A percentile compares a stretch with the other conserved stretches of the same genome.
Conservation (phyloP, 2,329 filamentous ascomycete genomes). For the Dothistroma pini region DNA sequence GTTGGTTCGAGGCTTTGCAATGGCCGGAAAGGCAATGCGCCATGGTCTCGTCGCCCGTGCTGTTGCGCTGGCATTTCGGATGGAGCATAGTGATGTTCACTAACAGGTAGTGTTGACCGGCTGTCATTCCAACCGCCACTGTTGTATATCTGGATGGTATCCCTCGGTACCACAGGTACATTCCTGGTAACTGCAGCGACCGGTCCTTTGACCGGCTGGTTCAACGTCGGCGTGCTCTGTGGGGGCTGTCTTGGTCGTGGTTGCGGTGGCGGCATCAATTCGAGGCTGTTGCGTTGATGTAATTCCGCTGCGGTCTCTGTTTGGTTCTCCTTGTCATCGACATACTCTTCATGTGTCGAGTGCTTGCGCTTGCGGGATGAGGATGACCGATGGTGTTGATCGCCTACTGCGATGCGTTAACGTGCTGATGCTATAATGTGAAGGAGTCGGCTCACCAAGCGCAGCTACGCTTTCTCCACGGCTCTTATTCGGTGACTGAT, state of each 20-base stretch:
- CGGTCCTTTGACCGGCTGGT: neutral
- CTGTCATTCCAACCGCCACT: neutral
- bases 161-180: neutral
- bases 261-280: conserved; percentile 41
- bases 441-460: conserved; percentile 7
- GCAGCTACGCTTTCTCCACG: conserved; percentile 16
- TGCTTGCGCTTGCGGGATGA: conserved; percentile 34
- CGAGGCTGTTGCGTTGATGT: conserved; percentile 27
- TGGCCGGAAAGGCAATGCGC: neutral
- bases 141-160: neutral
- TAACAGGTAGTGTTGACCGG: neutral
- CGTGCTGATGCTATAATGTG: neutral
- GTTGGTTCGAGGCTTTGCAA: neutral
- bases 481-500: neutral
- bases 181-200: neutral
- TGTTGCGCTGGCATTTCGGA: neutral
- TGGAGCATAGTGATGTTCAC: neutral
- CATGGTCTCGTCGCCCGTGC: neutral
- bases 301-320: neutral
- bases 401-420: conserved; percentile 12
- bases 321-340: conserved; percentile 2
- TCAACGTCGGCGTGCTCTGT: neutral
- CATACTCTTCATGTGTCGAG: conserved; percentile 19
- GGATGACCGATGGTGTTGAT: conserved; percentile 22
- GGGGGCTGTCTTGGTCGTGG: neutral